Conservation (phyloP, 768 basidiomycete species). For the Leccinellum rugosiceps region DNA sequence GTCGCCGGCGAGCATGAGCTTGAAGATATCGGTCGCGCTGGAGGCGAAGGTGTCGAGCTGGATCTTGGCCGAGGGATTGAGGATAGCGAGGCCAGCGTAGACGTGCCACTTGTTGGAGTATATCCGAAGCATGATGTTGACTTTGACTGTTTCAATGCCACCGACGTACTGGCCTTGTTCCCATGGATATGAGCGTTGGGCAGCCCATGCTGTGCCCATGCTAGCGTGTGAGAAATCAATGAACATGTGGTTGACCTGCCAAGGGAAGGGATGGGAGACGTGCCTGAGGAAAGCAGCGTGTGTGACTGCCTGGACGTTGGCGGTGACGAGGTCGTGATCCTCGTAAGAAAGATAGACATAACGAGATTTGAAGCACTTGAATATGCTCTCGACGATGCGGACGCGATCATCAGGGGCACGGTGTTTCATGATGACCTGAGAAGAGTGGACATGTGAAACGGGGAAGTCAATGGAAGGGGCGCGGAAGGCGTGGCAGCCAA, state of each 20-base stretch:
- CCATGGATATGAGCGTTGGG: constrained; percentile 83
- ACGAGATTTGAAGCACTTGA: constrained; percentile 75
- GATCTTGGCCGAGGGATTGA: constrained; percentile 84
- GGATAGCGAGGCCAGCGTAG: constrained; percentile 96
- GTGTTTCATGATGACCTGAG: constrained; percentile 87
- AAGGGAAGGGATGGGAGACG: constrained; percentile 1
- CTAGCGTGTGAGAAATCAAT: constrained; percentile 38
- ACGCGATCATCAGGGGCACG: constrained; percentile 75
- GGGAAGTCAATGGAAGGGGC: background rate
- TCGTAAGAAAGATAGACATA: constrained; percentile 94
- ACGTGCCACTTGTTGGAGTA: constrained; percentile 99
- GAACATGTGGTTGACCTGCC: constrained; percentile 1
- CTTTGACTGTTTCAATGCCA: constrained; percentile 97
- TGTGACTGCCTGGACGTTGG: constrained; percentile 97
- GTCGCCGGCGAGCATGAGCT: constrained; percentile 79
- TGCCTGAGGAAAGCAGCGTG: constrained; percentile 97
- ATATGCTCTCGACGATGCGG: constrained; percentile 74
- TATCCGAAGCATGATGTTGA: constrained; percentile 91
- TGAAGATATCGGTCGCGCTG: constrained; percentile 86
- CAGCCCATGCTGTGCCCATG: constrained; percentile 97
- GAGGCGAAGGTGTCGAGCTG: constrained; percentile 93
- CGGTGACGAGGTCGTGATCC: constrained; percentile 94
- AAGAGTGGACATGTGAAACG: background rate
- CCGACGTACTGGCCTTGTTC: constrained; percentile 93
- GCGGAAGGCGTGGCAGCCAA: background rate